Evolutionary conservation across 1,284 basidiomycete genomes (phyloP).

Genomic region (Cryptococcus sp.): DNA sequence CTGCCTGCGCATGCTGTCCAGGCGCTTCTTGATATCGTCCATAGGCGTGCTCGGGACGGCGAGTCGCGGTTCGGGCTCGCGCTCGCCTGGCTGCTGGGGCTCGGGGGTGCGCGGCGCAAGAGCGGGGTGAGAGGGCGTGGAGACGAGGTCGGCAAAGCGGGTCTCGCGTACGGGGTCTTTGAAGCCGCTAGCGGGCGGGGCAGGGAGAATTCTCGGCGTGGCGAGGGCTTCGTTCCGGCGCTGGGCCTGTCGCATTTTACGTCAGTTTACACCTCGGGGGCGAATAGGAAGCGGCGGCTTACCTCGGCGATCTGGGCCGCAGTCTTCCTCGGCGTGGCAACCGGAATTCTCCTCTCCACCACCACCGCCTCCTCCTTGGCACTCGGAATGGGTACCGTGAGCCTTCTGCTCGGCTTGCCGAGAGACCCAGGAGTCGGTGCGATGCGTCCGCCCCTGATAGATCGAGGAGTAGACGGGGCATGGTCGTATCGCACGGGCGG

Average conservation of each 20-base stretch:
- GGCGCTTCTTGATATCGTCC: constrained; percentile 32
- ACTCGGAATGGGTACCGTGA: constrained; percentile 5
- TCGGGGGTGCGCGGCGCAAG: constrained; percentile 15
- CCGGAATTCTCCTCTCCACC: background rate
- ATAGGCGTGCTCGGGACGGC: constrained; percentile 26
- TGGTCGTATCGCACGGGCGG: constrained; percentile 21
- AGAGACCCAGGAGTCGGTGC: constrained; percentile 19
- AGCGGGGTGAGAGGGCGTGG: constrained; percentile 34
- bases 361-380: constrained; percentile 6
- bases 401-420: constrained; percentile 20
- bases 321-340: constrained; percentile 9
- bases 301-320: constrained; percentile 21
- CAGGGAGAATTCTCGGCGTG: constrained; percentile 40
- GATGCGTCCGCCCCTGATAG: background rate
- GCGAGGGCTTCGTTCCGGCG: constrained; percentile 30
- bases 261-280: background rate
- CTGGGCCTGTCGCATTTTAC: constrained; percentile 17
- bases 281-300: background rate
- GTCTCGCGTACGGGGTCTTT: constrained; percentile 24
- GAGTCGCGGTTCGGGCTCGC: background rate
- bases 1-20: constrained; percentile 27
- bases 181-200: constrained; percentile 32
- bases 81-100: constrained; percentile 1
- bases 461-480: constrained; percentile 6
- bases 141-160: constrained; percentile 10